Conservation (phyloP, 148 eudicot species). For the Chenopodium suecicum region DNA sequence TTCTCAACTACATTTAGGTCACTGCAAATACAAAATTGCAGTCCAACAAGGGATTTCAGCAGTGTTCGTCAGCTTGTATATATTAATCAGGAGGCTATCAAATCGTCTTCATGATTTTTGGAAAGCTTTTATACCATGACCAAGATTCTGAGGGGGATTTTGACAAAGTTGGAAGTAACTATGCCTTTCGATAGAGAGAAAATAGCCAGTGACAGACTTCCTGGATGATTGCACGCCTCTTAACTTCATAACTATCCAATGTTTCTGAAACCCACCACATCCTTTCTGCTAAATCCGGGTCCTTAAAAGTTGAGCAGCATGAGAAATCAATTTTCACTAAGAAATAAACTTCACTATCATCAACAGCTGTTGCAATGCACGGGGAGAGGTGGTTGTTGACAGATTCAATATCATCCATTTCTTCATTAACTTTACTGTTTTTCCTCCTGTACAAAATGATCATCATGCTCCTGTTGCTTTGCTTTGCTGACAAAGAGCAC, state of each 20-base stretch:
- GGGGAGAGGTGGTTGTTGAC: slow-evolving; percentile 52
- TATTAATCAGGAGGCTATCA: slow-evolving; percentile 3
- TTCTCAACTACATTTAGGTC: not conserved
- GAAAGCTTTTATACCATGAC: slow-evolving; percentile 64
- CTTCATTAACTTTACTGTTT: slow-evolving; percentile 29
- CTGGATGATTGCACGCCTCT: slow-evolving; percentile 45
- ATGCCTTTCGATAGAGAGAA: slow-evolving; percentile 64
- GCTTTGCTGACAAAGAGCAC: slow-evolving; percentile 31
- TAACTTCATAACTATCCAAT: slow-evolving; percentile 31
- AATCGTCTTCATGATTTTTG: slow-evolving; percentile 25
- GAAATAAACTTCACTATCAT: slow-evolving; percentile 50
- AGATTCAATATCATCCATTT: slow-evolving; percentile 53
- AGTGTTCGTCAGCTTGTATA: not conserved
- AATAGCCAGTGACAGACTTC: slow-evolving; percentile 84
- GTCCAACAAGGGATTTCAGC: not conserved
- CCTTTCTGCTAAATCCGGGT: slow-evolving; percentile 29
- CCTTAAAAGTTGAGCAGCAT: slow-evolving; percentile 44
- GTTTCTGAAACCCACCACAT: slow-evolving; percentile 21
- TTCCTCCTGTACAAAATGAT: slow-evolving; percentile 1
- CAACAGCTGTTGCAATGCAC: slow-evolving; percentile 37
- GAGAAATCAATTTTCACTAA: slow-evolving; percentile 54
- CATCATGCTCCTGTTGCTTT: not conserved
- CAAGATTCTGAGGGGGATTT: slow-evolving; percentile 88
- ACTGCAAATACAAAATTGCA: not conserved
- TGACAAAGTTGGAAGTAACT: slow-evolving; percentile 85